A percentile compares a stretch with the other conserved stretches of the same genome.
Conservation (phyloP, 202 grass and related monocot genomes). For the Sporobolus alterniflorus region DNA sequence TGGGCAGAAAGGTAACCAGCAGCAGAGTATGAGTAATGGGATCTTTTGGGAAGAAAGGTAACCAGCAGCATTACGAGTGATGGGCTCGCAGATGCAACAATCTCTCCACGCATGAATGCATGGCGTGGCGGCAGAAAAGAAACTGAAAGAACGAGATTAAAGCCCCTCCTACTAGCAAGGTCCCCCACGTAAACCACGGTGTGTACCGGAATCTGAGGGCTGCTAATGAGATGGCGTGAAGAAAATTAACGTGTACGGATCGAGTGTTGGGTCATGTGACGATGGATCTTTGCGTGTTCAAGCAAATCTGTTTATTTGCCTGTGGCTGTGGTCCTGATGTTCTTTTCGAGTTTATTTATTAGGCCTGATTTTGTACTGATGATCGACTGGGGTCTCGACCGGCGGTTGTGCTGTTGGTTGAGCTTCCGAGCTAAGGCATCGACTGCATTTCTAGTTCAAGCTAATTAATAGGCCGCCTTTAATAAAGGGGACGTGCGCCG, state of each 20-base stretch:
- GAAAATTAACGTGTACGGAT: no score
- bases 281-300: no score
- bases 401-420: no score
- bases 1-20: background rate
- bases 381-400: no score
- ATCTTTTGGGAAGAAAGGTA: background rate
- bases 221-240: no score
- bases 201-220: no score
- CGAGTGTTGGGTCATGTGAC: no score
- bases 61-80: background rate
- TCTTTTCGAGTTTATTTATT: no score
- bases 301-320: no score
- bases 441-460: constrained; percentile 13
- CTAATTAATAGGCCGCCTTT: constrained; percentile 16
- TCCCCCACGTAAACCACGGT: constrained; percentile 7
- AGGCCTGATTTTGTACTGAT: no score
- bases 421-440: constrained; percentile 41
- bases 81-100: background rate
- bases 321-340: no score
- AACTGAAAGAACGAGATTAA: background rate
- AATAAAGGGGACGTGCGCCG: constrained; percentile 10
- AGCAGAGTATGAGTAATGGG: background rate
- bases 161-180: background rate
- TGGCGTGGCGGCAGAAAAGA: background rate
- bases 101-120: constrained; percentile 23